phyloP scores from a whole-genome alignment of 1,139 yeast species.

The Saccharomyces hybrid region DNA sequence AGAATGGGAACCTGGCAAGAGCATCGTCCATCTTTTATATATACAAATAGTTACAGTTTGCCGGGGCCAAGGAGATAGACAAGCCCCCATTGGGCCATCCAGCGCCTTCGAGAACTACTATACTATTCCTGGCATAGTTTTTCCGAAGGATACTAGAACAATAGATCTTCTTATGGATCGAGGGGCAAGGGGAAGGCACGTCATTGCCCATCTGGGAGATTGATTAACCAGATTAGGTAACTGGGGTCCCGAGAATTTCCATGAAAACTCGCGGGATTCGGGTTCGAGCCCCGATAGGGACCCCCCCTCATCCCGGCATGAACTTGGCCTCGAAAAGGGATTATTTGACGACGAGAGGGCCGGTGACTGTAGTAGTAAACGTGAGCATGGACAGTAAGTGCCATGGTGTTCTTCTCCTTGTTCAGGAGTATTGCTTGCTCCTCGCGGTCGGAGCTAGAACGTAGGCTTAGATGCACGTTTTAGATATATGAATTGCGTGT shows the following conservation, averaged over 20 bases:
- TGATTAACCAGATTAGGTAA: background rate
- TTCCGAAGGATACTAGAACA: background rate
- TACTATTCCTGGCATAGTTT: background rate
- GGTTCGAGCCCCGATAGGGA: background rate
- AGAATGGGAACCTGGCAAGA: background rate
- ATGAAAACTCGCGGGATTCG: background rate
- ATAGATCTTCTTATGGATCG: background rate
- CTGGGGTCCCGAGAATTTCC: slow-evolving; percentile 1
- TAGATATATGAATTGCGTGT: background rate
- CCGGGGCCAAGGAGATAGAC: background rate
- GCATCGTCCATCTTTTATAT: background rate
- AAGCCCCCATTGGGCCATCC: background rate
- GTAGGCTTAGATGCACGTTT: background rate
- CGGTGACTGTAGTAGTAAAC: background rate
- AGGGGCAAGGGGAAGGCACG: background rate
- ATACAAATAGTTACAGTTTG: background rate
- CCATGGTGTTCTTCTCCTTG: background rate
- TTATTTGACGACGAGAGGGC: too few relatives aligned
- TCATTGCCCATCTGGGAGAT: background rate
- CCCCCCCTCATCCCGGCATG: background rate
- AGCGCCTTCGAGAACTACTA: background rate
- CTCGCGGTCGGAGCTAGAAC: background rate
- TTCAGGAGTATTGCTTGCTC: background rate
- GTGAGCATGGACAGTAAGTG: background rate
- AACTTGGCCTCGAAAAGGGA: background rate